Conservation (phyloP, 2,329 filamentous ascomycete genomes). For the Ophiocordyceps polyrhachis-furcata region DNA sequence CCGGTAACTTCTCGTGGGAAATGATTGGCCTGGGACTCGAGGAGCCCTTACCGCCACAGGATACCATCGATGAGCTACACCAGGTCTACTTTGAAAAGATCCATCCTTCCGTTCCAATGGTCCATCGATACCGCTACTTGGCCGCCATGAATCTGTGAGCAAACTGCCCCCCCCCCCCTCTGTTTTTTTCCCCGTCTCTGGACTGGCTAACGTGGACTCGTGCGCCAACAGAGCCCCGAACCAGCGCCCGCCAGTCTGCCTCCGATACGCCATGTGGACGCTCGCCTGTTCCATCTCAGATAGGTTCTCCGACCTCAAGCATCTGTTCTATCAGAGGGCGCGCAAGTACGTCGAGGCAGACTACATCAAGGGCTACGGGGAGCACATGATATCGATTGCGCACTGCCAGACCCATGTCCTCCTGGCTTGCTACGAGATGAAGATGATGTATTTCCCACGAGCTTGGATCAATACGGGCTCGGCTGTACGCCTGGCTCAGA, state of each 20-base stretch:
- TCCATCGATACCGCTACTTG: conserved; percentile 74
- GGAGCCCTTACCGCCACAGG: conserved; percentile 38
- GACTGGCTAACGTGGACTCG: not conserved
- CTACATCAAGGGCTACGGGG: conserved; percentile 82
- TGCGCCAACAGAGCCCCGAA: conserved; percentile 41
- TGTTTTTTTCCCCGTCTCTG: not conserved
- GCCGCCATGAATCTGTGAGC: conserved; percentile 67
- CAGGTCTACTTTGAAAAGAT: conserved; percentile 82
- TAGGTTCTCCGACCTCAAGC: conserved; percentile 61
- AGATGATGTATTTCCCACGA: conserved; percentile 90
- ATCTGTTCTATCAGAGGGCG: conserved; percentile 76
- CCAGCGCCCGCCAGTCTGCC: conserved; percentile 67
- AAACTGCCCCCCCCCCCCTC: too few relatives aligned
- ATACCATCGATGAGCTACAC: conserved; percentile 69
- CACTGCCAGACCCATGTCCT: conserved; percentile 76
- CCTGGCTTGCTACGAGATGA: conserved; percentile 76
- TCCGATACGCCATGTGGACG: conserved; percentile 95
- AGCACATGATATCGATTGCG: conserved; percentile 67
- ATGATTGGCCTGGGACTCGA: conserved; percentile 42
- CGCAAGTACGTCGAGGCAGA: conserved; percentile 82
- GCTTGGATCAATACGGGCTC: conserved; percentile 87
- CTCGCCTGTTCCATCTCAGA: conserved; percentile 71
- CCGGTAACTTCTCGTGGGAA: conserved; percentile 59
- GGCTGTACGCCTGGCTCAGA: conserved; percentile 63
- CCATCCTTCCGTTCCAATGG: conserved; percentile 69